Base-by-base conservation (phyloP, 1,284 basidiomycete species). In the Sanghuangporus baumii region DNA sequence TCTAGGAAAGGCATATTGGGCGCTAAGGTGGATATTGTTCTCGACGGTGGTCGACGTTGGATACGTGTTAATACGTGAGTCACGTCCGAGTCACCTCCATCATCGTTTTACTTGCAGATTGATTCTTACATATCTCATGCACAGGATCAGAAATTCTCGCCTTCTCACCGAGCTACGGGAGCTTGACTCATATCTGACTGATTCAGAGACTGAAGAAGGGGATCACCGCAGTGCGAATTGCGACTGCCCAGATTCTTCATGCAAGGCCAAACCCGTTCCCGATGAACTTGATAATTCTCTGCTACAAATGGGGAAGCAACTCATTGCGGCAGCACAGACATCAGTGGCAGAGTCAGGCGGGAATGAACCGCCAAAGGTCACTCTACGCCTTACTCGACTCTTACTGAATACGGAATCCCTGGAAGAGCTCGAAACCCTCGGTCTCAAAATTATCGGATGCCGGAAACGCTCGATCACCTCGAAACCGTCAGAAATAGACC, bases 11-110 rank as follows among this genome's bases (percentile, higher is more conserved):
- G 75, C n/a, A 70, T 76, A 6, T 6, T n/a, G 14, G 78, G 78
- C 1, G 79, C 84, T n/a, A 92, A 90, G 68, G 85, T 94, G 0
- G 93, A 95, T 70, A 80, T 94, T 5, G 85, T 94, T 26, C 86
- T 88, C 2, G 82, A 90, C 47, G 82, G 85, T 59, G 91, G 91
- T 0, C 76, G 79, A 36, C 76, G 79, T 8, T 94, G 91, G 92
- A 86, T 91, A 40, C 80, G 91, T 67, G 82, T 94, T 26, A 94
- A 93, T 75, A 94, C 92, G 92, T 93, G 68, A 71, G 88, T 84
- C 46, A 52, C 57, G n/a, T n/a, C n/a, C n/a, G n/a, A n/a, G n/a
- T 51, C 52, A 14, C 60, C 8, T 40, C 59, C 36, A 37, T 48
- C 20, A 26, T 18, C 59, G 43, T 52, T 36, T 31, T 54, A 14